phyloP scores from a whole-genome alignment of 1,139 yeast genomes.

The Protomyces inundatus region DNA sequence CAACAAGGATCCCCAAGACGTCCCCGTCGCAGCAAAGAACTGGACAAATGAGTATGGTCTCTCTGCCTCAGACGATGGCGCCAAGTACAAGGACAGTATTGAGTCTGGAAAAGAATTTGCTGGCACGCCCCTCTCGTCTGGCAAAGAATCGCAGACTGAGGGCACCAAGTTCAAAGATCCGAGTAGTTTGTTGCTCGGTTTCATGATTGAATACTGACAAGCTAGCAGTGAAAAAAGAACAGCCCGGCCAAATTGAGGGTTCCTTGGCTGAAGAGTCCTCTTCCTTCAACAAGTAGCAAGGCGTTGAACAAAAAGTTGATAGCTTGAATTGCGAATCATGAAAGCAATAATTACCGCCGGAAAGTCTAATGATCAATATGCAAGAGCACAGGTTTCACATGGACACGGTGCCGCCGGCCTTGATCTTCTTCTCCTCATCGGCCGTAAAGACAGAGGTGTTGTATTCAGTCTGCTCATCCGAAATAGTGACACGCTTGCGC shows the following conservation, averaged over 20 bases:
- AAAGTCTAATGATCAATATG: no score
- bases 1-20: neutral
- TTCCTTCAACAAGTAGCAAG: conserved; percentile 2
- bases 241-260: conserved; percentile 8
- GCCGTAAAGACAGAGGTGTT: conserved; percentile 19
- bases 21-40: neutral
- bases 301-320: no score
- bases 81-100: neutral
- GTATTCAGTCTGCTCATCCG: conserved; percentile 15
- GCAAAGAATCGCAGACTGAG: neutral
- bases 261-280: conserved; percentile 8
- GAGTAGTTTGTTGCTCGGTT: neutral
- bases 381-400: neutral
- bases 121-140: neutral
- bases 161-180: neutral
- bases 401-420: conserved; percentile 8
- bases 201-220: neutral
- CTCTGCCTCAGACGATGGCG: neutral
- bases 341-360: no score
- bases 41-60: conserved; percentile 6
- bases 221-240: neutral
- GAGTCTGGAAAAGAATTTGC: conserved; percentile 9
- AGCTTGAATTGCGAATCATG: no score
- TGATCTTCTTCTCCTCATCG: conserved; percentile 13
- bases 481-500: conserved; percentile 18